A percentile compares a stretch with the other conserved stretches of the same genome.
phyloP scores from a whole-genome alignment of 306 rosid species.

The Prunus padus region DNA sequence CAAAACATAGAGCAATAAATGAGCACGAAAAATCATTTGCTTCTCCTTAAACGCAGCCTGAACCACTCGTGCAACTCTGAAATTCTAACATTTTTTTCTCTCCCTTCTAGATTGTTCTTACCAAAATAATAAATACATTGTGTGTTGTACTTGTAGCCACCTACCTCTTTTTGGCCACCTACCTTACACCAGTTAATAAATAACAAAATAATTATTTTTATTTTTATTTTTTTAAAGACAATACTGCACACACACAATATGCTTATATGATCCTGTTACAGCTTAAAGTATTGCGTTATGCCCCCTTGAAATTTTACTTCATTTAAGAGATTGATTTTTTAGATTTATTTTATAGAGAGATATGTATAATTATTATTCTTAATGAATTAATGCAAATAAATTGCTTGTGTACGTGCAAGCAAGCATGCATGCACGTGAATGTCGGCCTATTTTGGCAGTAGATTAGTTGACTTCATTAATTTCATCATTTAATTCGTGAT shows the following conservation, averaged over 20 bases:
- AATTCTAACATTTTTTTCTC: slow-evolving; percentile 18
- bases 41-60: slow-evolving; percentile 4
- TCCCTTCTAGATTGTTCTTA: slow-evolving; percentile 23
- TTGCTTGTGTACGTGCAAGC: slow-evolving; percentile 46
- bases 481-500: slow-evolving; percentile 2
- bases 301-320: neutral
- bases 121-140: neutral
- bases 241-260: neutral
- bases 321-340: neutral
- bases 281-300: neutral
- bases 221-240: neutral
- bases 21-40: too few species aligned
- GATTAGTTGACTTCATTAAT: slow-evolving; percentile 35
- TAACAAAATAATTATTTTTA: neutral
- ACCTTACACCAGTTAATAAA: slow-evolving; percentile 3
- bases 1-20: too few species aligned
- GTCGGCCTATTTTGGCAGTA: slow-evolving; percentile 30
- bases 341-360: neutral
- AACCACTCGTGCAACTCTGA: slow-evolving; percentile 61
- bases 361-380: slow-evolving; percentile 14
- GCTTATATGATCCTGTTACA: neutral
- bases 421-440: slow-evolving; percentile 46
- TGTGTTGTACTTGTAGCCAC: neutral
- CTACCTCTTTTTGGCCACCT: slow-evolving; percentile 19
- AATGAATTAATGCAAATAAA: slow-evolving; percentile 15